Evolutionary conservation across 192 early-diverging fungal species (phyloP).

Genomic region (Dispira simplex): DNA sequence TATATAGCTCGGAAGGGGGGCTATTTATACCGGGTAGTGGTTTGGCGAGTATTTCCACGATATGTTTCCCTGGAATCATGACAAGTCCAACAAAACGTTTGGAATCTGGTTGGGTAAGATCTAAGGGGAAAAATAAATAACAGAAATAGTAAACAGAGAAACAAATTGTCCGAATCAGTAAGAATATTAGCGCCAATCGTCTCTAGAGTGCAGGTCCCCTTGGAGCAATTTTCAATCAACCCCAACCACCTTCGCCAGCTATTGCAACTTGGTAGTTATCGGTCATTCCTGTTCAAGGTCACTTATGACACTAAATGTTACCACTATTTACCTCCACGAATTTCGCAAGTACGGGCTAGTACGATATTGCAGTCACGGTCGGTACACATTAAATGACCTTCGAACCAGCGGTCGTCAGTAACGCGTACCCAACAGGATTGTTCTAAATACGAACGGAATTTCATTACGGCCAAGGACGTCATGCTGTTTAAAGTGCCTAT

Average conservation of each 20-base stretch:
- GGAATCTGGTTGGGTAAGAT: background rate
- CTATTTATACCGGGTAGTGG: background rate
- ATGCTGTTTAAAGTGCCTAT: no score
- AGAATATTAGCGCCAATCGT: no score
- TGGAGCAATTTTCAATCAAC: no score
- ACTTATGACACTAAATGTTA: no score
- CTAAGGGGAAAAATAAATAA: no score
- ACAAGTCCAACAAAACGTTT: background rate
- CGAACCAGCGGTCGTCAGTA: constrained; percentile 1
- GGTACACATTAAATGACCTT: background rate
- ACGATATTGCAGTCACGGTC: background rate
- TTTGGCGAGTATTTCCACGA: background rate
- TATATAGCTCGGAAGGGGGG: background rate
- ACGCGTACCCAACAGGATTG: background rate
- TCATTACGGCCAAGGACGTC: no score
- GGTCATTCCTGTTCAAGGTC: no score
- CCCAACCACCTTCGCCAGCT: no score
- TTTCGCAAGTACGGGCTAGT: background rate
- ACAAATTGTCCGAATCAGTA: no score
- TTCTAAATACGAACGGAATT: background rate
- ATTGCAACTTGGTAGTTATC: no score
- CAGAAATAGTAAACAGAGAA: no score
- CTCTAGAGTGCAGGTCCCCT: no score
- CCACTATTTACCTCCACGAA: background rate
- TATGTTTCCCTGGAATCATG: background rate